Percentiles rank a stretch among this genome's conserved stretches.
Conservation (phyloP, 2,329 filamentous ascomycete species). For the Phyllosticta citrichinensis region DNA sequence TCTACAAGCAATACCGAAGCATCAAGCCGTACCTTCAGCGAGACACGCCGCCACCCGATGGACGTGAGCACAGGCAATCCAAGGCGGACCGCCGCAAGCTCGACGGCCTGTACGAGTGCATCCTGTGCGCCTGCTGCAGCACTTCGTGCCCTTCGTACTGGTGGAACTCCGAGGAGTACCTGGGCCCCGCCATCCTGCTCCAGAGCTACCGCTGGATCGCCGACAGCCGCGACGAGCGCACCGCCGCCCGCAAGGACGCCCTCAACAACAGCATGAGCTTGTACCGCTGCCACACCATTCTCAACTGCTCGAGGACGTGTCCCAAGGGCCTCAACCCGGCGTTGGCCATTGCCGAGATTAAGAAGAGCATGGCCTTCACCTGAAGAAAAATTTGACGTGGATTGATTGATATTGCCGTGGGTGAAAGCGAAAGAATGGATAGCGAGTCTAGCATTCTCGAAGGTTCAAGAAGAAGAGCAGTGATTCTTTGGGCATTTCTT, state of each 20-base stretch:
- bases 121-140: slow-evolving; percentile 97
- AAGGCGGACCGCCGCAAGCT: slow-evolving; percentile 93
- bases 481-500: background rate
- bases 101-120: slow-evolving; percentile 97
- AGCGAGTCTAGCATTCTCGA: background rate
- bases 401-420: background rate
- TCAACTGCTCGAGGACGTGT: slow-evolving; percentile 96
- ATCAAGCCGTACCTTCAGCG: slow-evolving; percentile 98
- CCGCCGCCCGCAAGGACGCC: slow-evolving; percentile 73
- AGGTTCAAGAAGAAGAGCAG: background rate
- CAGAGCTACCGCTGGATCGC: slow-evolving; percentile 97
- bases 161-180: slow-evolving; percentile 99
- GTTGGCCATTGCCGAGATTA: slow-evolving; percentile 91
- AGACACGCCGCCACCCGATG: slow-evolving; percentile 72
- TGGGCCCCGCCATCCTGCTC: slow-evolving; percentile 89
- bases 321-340: slow-evolving; percentile 98
- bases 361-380: slow-evolving; percentile 78
- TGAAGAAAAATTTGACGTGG: slow-evolving; percentile 9
- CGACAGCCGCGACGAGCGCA: slow-evolving; percentile 89
- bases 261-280: slow-evolving; percentile 98
- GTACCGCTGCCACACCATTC: slow-evolving; percentile 98
- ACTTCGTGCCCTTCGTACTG: slow-evolving; percentile 99
- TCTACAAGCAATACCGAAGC: slow-evolving; percentile 99
- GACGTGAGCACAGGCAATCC: slow-evolving; percentile 83
- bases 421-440: background rate